A percentile compares a stretch with the other conserved stretches of the same genome.
phyloP scores from a whole-genome alignment of 805 yeast species.

The Candida methanosorbosa region DNA sequence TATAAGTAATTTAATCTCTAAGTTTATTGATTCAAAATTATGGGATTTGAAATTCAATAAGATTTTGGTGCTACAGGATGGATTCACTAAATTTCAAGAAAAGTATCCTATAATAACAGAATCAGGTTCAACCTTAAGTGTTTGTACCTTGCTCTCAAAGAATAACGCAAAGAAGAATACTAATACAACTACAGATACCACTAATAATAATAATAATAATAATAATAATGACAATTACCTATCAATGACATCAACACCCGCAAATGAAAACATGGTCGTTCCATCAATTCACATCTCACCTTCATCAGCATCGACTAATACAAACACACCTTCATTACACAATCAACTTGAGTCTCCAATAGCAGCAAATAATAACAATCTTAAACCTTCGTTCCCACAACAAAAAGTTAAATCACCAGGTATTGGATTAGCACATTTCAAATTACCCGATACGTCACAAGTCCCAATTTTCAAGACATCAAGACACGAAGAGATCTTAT shows the following conservation, averaged over 20 bases:
- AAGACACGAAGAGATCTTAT: slow-evolving; percentile 44
- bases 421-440: slow-evolving; percentile 39
- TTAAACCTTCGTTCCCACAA: too few relatives aligned
- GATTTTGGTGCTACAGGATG: slow-evolving; percentile 32
- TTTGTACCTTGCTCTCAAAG: not conserved
- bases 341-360: not conserved
- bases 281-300: not conserved
- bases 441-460: slow-evolving; percentile 35
- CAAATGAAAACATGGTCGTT: not conserved
- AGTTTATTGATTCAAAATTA: slow-evolving; percentile 30
- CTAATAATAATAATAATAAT: not conserved
- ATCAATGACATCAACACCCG: not conserved
- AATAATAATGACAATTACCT: not conserved
- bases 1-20: slow-evolving; percentile 38
- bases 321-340: not conserved
- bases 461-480: slow-evolving; percentile 37
- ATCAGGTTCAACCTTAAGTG: slow-evolving; percentile 12
- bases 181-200: not conserved
- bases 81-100: slow-evolving; percentile 29
- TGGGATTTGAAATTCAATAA: slow-evolving; percentile 26
- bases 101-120: slow-evolving; percentile 19
- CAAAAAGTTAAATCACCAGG: slow-evolving; percentile 5
- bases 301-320: not conserved
- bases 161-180: not conserved
- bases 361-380: not conserved